phyloP scores from a whole-genome alignment of 2,329 filamentous ascomycete species.

The Curvularia hawaiiensis region DNA sequence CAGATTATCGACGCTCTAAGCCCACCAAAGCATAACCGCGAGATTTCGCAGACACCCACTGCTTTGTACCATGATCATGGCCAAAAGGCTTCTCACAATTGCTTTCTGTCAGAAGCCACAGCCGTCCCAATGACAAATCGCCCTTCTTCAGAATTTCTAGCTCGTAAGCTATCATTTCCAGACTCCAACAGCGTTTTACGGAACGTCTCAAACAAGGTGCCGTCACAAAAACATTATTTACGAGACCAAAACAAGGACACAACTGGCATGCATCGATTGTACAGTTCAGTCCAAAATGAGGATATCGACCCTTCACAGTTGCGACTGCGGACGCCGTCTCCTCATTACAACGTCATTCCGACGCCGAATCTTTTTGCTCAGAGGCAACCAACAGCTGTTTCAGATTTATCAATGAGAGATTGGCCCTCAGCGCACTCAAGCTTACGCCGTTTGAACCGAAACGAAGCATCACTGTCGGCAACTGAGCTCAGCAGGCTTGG shows the following conservation, averaged over 20 bases:
- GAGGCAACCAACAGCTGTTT: conserved; percentile 15
- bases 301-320: conserved; percentile 18
- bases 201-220: conserved; percentile 18
- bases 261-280: conserved; percentile 11
- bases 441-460: conserved; percentile 16
- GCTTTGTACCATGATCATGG: conserved; percentile 6
- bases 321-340: conserved; percentile 17
- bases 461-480: conserved; percentile 4
- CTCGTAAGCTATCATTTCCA: conserved; percentile 32
- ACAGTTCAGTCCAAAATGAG: conserved; percentile 26
- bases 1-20: conserved; percentile 34
- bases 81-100: conserved; percentile 14
- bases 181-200: conserved; percentile 22
- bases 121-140: conserved; percentile 19
- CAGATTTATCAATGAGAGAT: conserved; percentile 32
- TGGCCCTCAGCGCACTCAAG: conserved; percentile 25
- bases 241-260: conserved; percentile 9
- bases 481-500: conserved; percentile 18
- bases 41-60: conserved; percentile 1
- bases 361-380: conserved; percentile 30
- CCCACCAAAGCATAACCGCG: conserved; percentile 65
- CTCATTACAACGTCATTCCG: conserved; percentile 19
- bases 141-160: conserved; percentile 32
- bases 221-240: conserved; percentile 9
- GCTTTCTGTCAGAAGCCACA: conserved; percentile 24